Percentiles rank a stretch among this genome's conserved stretches.
phyloP scores from a whole-genome alignment of 768 basidiomycete genomes.

The Lentinula edodes region DNA sequence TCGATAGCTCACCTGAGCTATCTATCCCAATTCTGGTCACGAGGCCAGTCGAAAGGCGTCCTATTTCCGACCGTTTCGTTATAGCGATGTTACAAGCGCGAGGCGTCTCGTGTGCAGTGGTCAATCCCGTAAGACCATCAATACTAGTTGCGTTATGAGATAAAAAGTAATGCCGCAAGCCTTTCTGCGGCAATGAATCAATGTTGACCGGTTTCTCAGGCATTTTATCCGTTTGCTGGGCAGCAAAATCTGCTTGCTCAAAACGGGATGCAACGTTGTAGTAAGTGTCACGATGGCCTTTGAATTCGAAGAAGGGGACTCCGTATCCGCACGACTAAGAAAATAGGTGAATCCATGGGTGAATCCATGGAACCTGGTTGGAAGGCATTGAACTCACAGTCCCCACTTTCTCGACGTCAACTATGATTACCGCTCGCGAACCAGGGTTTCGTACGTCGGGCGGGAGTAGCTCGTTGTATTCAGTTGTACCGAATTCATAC shows the following conservation, averaged over 20 bases:
- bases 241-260: conserved; percentile 25
- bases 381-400: conserved; percentile 25
- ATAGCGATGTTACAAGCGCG: background rate
- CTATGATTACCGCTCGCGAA: conserved; percentile 53
- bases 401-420: conserved; percentile 55
- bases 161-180: conserved; percentile 53
- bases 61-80: background rate
- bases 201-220: background rate
- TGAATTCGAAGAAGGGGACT: conserved; percentile 55
- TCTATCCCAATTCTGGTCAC: background rate
- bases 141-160: conserved; percentile 43
- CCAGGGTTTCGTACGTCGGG: conserved; percentile 42
- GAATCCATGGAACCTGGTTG: background rate
- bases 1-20: background rate
- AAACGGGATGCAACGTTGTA: conserved; percentile 42
- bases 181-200: conserved; percentile 25
- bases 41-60: background rate
- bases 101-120: conserved; percentile 18
- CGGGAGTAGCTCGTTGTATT: conserved; percentile 50
- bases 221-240: background rate
- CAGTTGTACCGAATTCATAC: conserved; percentile 57
- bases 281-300: conserved; percentile 46
- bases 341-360: background rate
- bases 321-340: conserved; percentile 62
- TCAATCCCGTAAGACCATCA: conserved; percentile 51